Evolutionary conservation across 331 rosid species (phyloP), one percentile per base, ranked within the genome.

Genomic region (Saraca asoca): DNA sequence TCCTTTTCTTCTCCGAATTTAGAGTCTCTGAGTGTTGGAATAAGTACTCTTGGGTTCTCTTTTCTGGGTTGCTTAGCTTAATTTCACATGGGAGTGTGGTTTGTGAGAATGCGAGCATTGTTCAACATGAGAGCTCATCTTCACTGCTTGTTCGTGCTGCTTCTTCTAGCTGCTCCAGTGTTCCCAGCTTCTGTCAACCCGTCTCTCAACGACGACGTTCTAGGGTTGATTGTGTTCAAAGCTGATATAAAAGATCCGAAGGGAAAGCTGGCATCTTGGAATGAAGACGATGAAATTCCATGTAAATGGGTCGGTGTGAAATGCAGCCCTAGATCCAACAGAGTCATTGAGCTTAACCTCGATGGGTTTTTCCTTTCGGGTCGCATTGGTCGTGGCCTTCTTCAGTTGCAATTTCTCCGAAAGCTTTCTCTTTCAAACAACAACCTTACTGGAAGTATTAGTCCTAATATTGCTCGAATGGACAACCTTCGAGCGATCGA

Each of bases 251-350:
- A 70, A 85, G 99, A 94, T 80, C 96, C 97, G 2, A 83, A 85
- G 70, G 86, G 86, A 44, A 88, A 81, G 76, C 73, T 94, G 0
- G 52, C 58, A 0, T 78, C 95, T 34, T 94, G 99, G 99, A 90
- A 74, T 67, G 99, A 94, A 83, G 99, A 88, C 51, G 97, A 90
- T 29, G 88, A 86, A 51, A 86, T 49, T 33, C 82, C 95, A 7
- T 94, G 99, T 63, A 76, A 72, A 3, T 94, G 99, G 99, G 81
- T 51, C 39, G 99, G 95, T 18, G 79, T 94, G 62, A 84, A 70
- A 79, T 94, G 99, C 78, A 85, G 79, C 83, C 88, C 99, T 59
- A 90, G 97, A 94, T 94, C 97, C 82, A 88, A 83, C 74, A 78
- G 90, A 45, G 97, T 88, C 61, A 70, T 80, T 0, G 99, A 94